Base-by-base conservation (phyloP, 2,329 filamentous ascomycete species). In the Trichothecium roseum region DNA sequence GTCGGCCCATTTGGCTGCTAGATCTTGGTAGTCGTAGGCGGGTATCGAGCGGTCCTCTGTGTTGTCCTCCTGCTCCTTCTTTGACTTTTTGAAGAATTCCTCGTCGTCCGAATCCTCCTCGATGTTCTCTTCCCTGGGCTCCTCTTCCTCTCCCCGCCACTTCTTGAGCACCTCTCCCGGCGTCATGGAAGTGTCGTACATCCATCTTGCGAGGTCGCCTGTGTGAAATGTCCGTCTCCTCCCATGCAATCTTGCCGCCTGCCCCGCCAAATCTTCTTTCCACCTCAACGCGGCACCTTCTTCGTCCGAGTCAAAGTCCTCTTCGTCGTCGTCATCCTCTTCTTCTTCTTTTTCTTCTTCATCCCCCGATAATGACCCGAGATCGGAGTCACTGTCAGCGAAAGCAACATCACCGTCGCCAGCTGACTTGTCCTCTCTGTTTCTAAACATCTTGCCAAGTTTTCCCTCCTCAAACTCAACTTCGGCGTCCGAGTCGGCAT, bases 331-430 rank as follows among this genome's bases (percentile, higher is more conserved):
- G n/a, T n/a, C n/a, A 15, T 64, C 62, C 0, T 66, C 60, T 9
- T 62, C 64, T 4, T 60, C 64, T 1, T 60, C 62, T 4, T 63
- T 62, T 1, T 57, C 58, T 2, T 64, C 63, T 3, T 72, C 69
- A 5, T 63, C 62, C 1, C 60, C 64, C 8, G 85, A 94, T 43
- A 95, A 60, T 4, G 89, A 94, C 6, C 91, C 91, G 4, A 98
- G 69, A 54, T 98, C 93, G 0, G 91, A 98, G 56, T 98, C 93
- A 51, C 86, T 94, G 51, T 98, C 91, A 12, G 91, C 91, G 63
- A 95, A 98, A 2, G 79, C 85, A 38, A 96, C 50, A 37, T 94
- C 85, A 8, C 32, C 37, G 20, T 78, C 84, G 17, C 77, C 74
- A 9, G 65, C 66, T 16, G 53, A 68, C 27, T 72, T 64, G 13